Percentiles rank a stretch among this genome's conserved stretches.
Conservation (phyloP, 2,329 filamentous ascomycete genomes). For the Aspergillus sp. region DNA sequence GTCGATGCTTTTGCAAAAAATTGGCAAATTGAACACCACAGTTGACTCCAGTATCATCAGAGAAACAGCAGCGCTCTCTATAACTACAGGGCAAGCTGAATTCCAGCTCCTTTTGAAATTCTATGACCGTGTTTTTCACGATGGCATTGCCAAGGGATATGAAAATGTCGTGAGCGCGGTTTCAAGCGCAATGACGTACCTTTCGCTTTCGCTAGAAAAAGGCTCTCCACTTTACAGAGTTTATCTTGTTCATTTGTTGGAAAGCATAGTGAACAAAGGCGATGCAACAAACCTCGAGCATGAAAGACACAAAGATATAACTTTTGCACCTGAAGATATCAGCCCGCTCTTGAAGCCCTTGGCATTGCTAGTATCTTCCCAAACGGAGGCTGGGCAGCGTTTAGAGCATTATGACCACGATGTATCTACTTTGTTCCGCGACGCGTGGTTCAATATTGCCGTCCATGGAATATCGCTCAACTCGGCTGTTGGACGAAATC, state of each 20-base stretch:
- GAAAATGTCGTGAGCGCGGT: conserved; percentile 70
- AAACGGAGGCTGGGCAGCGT: conserved; percentile 20
- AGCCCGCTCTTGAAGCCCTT: conserved; percentile 82
- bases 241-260: conserved; percentile 80
- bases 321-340: conserved; percentile 83
- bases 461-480: conserved; percentile 83
- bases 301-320: conserved; percentile 73
- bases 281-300: conserved; percentile 75
- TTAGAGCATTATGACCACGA: conserved; percentile 61
- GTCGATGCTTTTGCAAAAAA: conserved; percentile 95
- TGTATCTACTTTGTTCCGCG: conserved; percentile 71
- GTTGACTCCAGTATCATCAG: conserved; percentile 85
- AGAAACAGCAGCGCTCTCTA: conserved; percentile 74
- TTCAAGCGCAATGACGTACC: conserved; percentile 73
- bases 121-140: conserved; percentile 72
- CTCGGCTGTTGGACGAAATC: conserved; percentile 70
- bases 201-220: conserved; percentile 67
- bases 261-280: conserved; percentile 85
- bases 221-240: conserved; percentile 76
- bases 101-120: conserved; percentile 84
- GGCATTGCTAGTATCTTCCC: conserved; percentile 72
- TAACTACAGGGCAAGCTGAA: conserved; percentile 75
- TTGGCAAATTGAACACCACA: conserved; percentile 75
- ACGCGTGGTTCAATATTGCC: conserved; percentile 98
- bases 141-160: conserved; percentile 70